Conservation (phyloP, 1,284 basidiomycete species). For the Singerocomus inundabilis region DNA sequence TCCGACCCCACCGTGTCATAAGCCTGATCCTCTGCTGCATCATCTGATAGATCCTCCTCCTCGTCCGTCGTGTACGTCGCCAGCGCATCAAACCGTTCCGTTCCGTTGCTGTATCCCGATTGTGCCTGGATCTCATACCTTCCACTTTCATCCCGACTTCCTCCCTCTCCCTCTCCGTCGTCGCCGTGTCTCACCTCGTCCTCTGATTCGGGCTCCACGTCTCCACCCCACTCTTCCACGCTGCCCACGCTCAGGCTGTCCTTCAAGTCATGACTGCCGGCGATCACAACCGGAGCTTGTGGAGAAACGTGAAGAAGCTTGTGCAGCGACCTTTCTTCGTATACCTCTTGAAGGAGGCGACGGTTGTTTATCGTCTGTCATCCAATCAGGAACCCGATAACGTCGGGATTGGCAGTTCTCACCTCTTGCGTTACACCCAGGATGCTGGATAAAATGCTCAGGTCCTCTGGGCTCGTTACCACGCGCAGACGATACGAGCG, state of each 20-base stretch:
- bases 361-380: slow-evolving; percentile 70
- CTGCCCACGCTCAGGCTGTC: slow-evolving; percentile 19
- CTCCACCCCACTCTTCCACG: slow-evolving; percentile 42
- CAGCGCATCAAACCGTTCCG: slow-evolving; percentile 10
- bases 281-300: slow-evolving; percentile 18
- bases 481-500: slow-evolving; percentile 46
- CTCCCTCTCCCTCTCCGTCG: slow-evolving; percentile 6
- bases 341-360: slow-evolving; percentile 66
- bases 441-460: slow-evolving; percentile 80
- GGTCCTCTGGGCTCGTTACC: slow-evolving; percentile 55
- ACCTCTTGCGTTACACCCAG: slow-evolving; percentile 85
- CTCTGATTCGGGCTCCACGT: slow-evolving; percentile 26
- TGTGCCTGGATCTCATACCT: slow-evolving; percentile 27
- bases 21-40: slow-evolving; percentile 21
- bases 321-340: slow-evolving; percentile 62
- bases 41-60: slow-evolving; percentile 29
- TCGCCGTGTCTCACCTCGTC: slow-evolving; percentile 16
- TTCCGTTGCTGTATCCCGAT: slow-evolving; percentile 3
- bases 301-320: slow-evolving; percentile 54
- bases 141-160: slow-evolving; percentile 26
- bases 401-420: slow-evolving; percentile 23
- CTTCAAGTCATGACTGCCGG: slow-evolving; percentile 15
- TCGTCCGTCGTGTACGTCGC: slow-evolving; percentile 30
- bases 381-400: slow-evolving; percentile 9
- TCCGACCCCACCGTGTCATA: slow-evolving; percentile 17